These are phyloP conservation scores for Fusarium annulatum DNA, from an alignment of 2,329 filamentous ascomycete species.

Conservation along the genomic window DNA sequence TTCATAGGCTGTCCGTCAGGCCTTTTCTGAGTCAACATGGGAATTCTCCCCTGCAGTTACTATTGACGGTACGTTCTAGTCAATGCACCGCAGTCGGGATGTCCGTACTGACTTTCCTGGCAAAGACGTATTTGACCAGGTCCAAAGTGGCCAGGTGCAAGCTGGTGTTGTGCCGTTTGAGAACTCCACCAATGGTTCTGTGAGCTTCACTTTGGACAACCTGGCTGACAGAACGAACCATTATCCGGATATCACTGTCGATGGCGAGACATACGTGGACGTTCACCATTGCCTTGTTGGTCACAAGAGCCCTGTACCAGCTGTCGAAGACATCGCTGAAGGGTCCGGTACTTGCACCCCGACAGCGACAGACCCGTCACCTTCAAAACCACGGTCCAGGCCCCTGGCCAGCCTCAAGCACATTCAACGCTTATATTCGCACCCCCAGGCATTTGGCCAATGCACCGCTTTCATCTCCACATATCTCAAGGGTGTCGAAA, in stretches of 20 bases:
- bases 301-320: conserved; percentile 46
- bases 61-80: conserved; percentile 57
- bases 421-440: conserved; percentile 85
- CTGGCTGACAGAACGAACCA: conserved; percentile 77
- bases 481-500: conserved; percentile 78
- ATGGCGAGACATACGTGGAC: conserved; percentile 85
- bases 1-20: conserved; percentile 58
- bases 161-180: conserved; percentile 93
- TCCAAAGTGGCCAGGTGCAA: conserved; percentile 72
- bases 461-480: conserved; percentile 79
- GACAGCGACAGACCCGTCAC: conserved; percentile 58
- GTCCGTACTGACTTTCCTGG: conserved; percentile 12
- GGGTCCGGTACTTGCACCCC: conserved; percentile 62
- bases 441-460: conserved; percentile 96
- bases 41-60: conserved; percentile 62
- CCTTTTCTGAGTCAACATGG: conserved; percentile 61
- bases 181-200: conserved; percentile 94
- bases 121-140: conserved; percentile 80
- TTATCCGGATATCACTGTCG: conserved; percentile 78
- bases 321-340: conserved; percentile 45
- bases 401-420: conserved; percentile 66
- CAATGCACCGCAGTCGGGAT: not conserved
- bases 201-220: conserved; percentile 89
- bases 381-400: conserved; percentile 57
- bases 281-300: conserved; percentile 91